These are phyloP conservation scores for Botryotinia calthae DNA, from an alignment of 2,329 filamentous ascomycete species.

Conservation along the genomic window DNA sequence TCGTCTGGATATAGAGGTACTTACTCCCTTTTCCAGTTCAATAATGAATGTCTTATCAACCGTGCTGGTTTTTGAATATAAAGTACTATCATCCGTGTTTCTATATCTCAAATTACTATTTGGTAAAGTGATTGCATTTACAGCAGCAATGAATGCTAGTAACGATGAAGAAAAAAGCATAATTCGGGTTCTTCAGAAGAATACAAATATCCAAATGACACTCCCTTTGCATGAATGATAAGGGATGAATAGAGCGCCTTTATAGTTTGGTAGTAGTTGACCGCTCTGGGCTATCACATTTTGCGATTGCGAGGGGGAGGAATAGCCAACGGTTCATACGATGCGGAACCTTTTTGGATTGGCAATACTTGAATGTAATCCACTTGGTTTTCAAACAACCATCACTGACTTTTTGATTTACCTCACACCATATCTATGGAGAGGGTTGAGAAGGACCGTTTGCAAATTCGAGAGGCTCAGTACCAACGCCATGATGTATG, in stretches of 20 bases:
- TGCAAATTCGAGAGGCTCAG: background rate
- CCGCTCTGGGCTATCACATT: background rate
- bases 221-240: background rate
- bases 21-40: background rate
- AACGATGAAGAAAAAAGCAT: background rate
- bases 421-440: background rate
- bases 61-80: background rate
- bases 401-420: background rate
- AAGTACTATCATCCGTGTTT: background rate
- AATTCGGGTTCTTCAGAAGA: background rate
- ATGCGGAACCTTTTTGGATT: background rate
- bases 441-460: background rate
- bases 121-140: background rate
- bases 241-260: background rate
- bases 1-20: background rate
- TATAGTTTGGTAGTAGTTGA: background rate
- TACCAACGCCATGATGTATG: background rate
- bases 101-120: background rate
- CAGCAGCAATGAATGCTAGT: background rate
- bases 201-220: no score
- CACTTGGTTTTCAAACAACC: background rate
- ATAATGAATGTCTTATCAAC: conserved; percentile 19
- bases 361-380: background rate
- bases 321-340: background rate
- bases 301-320: background rate